Percentiles rank a stretch among this genome's conserved stretches.
These are phyloP conservation scores for Benincasa hispida DNA, from an alignment of 306 rosid species.

Conservation along the genomic window DNA sequence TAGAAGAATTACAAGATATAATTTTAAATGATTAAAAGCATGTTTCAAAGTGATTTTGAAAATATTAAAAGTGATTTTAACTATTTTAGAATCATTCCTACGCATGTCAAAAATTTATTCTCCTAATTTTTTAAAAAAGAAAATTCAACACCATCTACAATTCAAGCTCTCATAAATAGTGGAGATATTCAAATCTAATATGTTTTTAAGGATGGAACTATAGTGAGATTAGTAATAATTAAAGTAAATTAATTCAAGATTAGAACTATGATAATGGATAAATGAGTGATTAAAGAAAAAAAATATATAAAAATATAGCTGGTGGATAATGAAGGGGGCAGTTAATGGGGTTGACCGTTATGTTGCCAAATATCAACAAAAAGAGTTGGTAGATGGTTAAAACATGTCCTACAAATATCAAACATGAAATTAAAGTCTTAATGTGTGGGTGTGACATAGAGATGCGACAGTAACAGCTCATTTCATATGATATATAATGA, in stretches of 20 bases:
- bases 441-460: constrained; percentile 1
- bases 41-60: too few relatives aligned
- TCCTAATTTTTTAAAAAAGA: too few relatives aligned
- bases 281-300: not conserved
- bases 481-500: constrained; percentile 41
- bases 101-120: too few relatives aligned
- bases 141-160: too few relatives aligned
- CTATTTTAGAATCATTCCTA: too few relatives aligned
- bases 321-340: not conserved
- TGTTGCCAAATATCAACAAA: not conserved
- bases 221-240: not conserved
- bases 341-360: not conserved
- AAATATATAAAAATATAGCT: too few relatives aligned
- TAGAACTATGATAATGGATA: not conserved
- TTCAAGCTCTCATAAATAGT: too few relatives aligned
- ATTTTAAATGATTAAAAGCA: too few relatives aligned
- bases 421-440: not conserved
- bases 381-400: not conserved
- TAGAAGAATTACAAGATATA: too few relatives aligned
- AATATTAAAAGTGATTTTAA: too few relatives aligned
- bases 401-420: constrained; percentile 6
- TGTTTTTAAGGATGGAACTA: too few relatives aligned
- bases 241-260: not conserved
- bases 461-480: constrained; percentile 80
- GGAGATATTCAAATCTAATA: too few relatives aligned